These are phyloP conservation scores for Raffaelea arxii DNA, from an alignment of 2,329 filamentous ascomycete species.

Conservation along the genomic window DNA sequence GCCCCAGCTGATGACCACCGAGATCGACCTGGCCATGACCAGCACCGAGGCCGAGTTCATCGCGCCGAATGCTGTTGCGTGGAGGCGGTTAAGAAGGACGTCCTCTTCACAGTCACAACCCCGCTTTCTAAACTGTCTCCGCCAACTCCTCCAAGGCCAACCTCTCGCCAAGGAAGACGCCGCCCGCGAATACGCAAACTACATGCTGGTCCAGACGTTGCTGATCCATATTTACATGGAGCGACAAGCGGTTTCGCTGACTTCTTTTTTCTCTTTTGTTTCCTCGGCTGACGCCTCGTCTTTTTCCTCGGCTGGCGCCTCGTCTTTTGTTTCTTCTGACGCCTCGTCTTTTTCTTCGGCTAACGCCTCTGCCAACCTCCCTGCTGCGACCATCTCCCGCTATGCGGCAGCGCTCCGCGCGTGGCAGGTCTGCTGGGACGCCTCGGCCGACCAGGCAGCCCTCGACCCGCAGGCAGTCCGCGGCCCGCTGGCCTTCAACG, in stretches of 20 bases:
- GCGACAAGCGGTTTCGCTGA: not conserved
- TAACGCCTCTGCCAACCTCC: not conserved
- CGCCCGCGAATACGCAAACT: slow-evolving; percentile 1
- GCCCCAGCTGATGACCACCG: not conserved
- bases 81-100: not conserved
- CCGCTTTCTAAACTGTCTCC: not conserved
- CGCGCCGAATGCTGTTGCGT: not conserved
- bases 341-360: too few relatives aligned
- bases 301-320: too few relatives aligned
- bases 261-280: not conserved
- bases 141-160: slow-evolving; percentile 1
- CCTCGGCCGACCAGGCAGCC: not conserved
- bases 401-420: not conserved
- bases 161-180: not conserved
- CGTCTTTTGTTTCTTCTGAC: too few relatives aligned
- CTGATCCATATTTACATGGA: slow-evolving; percentile 1
- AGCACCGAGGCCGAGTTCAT: slow-evolving; percentile 1
- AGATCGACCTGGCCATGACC: not conserved
- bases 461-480: not conserved
- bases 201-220: slow-evolving; percentile 2
- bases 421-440: slow-evolving; percentile 4
- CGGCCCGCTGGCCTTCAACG: slow-evolving; percentile 3
- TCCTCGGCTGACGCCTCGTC: too few relatives aligned
- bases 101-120: too few relatives aligned
- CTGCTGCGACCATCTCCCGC: not conserved